phyloP scores from a whole-genome alignment of 345 rosid species.

The Geranium brycei region DNA sequence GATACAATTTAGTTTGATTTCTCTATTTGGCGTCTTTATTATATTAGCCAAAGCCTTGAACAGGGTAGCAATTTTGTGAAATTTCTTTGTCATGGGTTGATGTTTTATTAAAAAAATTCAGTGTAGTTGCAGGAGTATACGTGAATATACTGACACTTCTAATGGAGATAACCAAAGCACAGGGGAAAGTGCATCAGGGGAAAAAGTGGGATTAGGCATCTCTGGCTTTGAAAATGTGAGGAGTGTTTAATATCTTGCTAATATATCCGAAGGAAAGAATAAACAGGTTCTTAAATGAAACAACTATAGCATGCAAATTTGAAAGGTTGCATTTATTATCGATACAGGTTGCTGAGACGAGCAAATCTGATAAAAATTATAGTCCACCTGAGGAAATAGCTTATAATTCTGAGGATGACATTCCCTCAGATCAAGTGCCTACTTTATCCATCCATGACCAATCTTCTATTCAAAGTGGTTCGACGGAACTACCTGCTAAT shows the following conservation, averaged over 20 bases:
- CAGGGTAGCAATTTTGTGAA: background rate
- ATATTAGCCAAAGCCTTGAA: background rate
- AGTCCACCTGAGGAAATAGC: constrained; percentile 32
- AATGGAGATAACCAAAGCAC: constrained; percentile 40
- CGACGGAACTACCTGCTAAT: constrained; percentile 22
- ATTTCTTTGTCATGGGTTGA: constrained; percentile 4
- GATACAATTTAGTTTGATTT: too few species aligned
- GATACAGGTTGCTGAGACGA: constrained; percentile 28
- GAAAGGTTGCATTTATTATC: constrained; percentile 17
- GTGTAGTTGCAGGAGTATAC: constrained; percentile 26
- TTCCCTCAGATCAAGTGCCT: constrained; percentile 68
- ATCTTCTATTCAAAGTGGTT: constrained; percentile 30
- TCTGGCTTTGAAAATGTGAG: constrained; percentile 31
- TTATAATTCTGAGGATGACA: constrained; percentile 44
- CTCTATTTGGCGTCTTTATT: background rate
- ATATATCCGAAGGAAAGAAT: background rate
- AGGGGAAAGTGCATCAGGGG: constrained; percentile 32
- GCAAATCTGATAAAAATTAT: constrained; percentile 32
- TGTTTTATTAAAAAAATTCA: constrained; percentile 16
- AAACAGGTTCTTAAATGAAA: background rate
- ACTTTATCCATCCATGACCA: constrained; percentile 56
- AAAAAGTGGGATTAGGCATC: constrained; percentile 31
- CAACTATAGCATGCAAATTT: too few species aligned
- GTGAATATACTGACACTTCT: constrained; percentile 40
- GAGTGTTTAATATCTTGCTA: constrained; percentile 3